A percentile compares a stretch with the other conserved stretches of the same genome.
Evolutionary conservation across 768 basidiomycete genomes (phyloP).

Genomic region (Agrocybe praecox): DNA sequence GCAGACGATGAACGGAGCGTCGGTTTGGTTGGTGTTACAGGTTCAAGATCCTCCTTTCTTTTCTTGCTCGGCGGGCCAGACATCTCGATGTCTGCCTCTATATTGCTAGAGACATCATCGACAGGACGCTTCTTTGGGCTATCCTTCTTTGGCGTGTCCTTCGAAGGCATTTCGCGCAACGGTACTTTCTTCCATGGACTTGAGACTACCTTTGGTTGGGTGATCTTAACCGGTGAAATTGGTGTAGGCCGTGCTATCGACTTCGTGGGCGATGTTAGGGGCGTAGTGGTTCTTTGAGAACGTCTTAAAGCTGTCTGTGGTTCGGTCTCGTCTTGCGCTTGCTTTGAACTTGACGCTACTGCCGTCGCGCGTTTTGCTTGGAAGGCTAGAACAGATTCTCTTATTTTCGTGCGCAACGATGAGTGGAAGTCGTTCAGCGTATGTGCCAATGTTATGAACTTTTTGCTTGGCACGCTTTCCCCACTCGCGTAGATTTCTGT

Average conservation of each 20-base stretch:
- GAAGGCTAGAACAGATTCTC: not conserved
- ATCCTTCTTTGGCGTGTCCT: constrained; percentile 42
- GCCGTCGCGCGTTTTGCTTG: constrained; percentile 2
- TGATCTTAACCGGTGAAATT: constrained; percentile 22
- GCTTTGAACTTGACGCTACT: constrained; percentile 9
- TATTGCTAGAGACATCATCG: constrained; percentile 25
- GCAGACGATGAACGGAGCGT: constrained; percentile 1
- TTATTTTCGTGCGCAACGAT: constrained; percentile 14
- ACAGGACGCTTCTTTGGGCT: constrained; percentile 14
- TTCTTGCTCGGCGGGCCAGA: constrained; percentile 42
- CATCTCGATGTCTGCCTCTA: constrained; percentile 31
- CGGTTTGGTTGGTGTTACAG: constrained; percentile 9
- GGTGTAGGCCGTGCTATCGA: constrained; percentile 12
- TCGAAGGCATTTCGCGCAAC: constrained; percentile 34
- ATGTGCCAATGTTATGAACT: constrained; percentile 21
- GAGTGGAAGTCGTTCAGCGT: constrained; percentile 24
- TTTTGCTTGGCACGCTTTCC: constrained; percentile 22
- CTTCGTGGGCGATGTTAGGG: constrained; percentile 20
- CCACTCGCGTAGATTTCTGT: constrained; percentile 23
- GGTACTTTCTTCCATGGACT: constrained; percentile 18
- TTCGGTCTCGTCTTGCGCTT: not conserved
- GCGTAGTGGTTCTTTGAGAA: constrained; percentile 3
- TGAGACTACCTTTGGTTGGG: constrained; percentile 5
- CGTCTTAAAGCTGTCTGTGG: constrained; percentile 15
- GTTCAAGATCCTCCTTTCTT: constrained; percentile 27